A percentile compares a stretch with the other conserved stretches of the same genome.
phyloP scores from a whole-genome alignment of 805 yeast genomes.

The Metschnikowia matae region DNA sequence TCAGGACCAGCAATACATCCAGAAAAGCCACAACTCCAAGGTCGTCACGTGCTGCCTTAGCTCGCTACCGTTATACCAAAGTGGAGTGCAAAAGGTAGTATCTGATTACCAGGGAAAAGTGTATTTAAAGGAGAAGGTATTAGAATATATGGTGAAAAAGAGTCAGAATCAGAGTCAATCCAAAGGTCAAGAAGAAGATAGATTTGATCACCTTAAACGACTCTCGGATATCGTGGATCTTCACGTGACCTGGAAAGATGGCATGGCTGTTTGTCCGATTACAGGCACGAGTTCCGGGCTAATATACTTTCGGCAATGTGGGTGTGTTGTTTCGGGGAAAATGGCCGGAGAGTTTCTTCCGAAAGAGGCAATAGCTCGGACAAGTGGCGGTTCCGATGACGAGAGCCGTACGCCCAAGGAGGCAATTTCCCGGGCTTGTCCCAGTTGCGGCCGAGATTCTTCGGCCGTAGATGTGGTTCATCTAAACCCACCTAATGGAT shows the following conservation, averaged over 20 bases:
- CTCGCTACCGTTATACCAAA: slow-evolving; percentile 34
- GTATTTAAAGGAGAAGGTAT: slow-evolving; percentile 57
- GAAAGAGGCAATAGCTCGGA: neutral
- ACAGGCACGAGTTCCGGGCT: slow-evolving; percentile 20
- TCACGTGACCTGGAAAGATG: slow-evolving; percentile 11
- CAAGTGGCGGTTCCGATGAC: slow-evolving; percentile 22
- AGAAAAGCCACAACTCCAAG: slow-evolving; percentile 19
- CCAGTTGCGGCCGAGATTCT: slow-evolving; percentile 22
- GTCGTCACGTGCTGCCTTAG: slow-evolving; percentile 51
- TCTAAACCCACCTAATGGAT: slow-evolving; percentile 22
- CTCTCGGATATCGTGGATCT: slow-evolving; percentile 15
- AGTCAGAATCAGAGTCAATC: slow-evolving; percentile 13
- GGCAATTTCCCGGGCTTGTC: slow-evolving; percentile 22
- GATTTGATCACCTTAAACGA: slow-evolving; percentile 8
- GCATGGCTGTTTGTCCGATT: slow-evolving; percentile 30
- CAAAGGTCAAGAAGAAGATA: neutral
- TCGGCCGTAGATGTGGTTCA: slow-evolving; percentile 30
- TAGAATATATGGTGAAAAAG: slow-evolving; percentile 49
- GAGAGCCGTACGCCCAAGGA: neutral
- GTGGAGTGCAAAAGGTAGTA: slow-evolving; percentile 44
- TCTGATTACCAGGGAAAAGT: slow-evolving; percentile 67
- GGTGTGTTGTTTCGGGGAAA: slow-evolving; percentile 30
- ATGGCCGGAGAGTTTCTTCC: slow-evolving; percentile 9
- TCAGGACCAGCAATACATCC: slow-evolving; percentile 11
- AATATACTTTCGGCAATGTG: slow-evolving; percentile 35